phyloP scores from a whole-genome alignment of 176 grass and related monocot genomes.

The Aechmea fasciata region DNA sequence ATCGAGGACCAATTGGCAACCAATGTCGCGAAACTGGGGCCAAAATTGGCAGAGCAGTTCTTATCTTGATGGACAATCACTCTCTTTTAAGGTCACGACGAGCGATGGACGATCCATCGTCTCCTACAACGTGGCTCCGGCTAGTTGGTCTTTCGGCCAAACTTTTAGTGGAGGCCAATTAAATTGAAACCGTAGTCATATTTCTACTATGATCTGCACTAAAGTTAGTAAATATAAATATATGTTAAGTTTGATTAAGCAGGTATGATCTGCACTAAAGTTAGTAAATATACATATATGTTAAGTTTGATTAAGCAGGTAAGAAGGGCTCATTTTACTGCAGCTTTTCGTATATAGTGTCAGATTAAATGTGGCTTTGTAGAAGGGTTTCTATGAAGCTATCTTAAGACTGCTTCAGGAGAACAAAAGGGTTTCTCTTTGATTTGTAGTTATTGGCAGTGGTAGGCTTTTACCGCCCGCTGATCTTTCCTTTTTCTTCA shows the following conservation, averaged over 20 bases:
- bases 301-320: constrained; percentile 47
- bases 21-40: constrained; percentile 67
- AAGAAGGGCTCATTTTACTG: constrained; percentile 38
- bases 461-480: constrained; percentile 23
- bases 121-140: constrained; percentile 42
- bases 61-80: constrained; percentile 37
- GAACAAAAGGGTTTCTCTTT: constrained; percentile 14
- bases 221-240: constrained; percentile 8
- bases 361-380: not conserved
- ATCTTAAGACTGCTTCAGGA: constrained; percentile 3
- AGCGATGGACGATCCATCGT: constrained; percentile 42
- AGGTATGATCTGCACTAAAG: constrained; percentile 16
- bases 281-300: constrained; percentile 11
- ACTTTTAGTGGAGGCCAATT: constrained; percentile 62
- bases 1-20: constrained; percentile 34
- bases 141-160: constrained; percentile 68
- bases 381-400: no score
- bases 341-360: constrained; percentile 7
- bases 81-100: constrained; percentile 54
- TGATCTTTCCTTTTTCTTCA: not conserved
- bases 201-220: not conserved
- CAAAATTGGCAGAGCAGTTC: constrained; percentile 78
- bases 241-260: constrained; percentile 37
- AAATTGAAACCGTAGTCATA: constrained; percentile 7
- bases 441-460: constrained; percentile 13